These are phyloP conservation scores for Penicillium sp. DNA, from an alignment of 2,329 filamentous ascomycete genomes.

Conservation along the genomic window DNA sequence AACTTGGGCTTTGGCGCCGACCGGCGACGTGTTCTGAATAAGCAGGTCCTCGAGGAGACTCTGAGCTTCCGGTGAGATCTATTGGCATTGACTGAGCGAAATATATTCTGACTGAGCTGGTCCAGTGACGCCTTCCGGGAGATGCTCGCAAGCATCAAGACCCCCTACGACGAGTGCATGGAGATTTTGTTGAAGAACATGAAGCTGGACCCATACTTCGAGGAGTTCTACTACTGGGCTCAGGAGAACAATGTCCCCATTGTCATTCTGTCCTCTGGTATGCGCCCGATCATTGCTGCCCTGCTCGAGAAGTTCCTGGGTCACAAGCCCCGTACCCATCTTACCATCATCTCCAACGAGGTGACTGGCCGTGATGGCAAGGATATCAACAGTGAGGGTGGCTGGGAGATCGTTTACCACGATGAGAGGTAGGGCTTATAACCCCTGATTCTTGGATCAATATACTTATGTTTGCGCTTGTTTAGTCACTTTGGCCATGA, in stretches of 20 bases:
- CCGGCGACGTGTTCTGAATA: slow-evolving; percentile 70
- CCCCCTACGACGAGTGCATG: slow-evolving; percentile 80
- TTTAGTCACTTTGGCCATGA: slow-evolving; percentile 85
- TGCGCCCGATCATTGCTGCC: slow-evolving; percentile 86
- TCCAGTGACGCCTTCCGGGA: slow-evolving; percentile 74
- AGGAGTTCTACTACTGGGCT: slow-evolving; percentile 82
- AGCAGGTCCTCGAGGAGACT: slow-evolving; percentile 69
- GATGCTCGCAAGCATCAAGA: slow-evolving; percentile 86
- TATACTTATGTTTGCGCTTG: neutral
- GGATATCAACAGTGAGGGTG: slow-evolving; percentile 73
- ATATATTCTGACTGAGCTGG: slow-evolving; percentile 4
- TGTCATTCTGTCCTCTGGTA: slow-evolving; percentile 87
- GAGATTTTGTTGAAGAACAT: slow-evolving; percentile 76
- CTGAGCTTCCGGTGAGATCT: slow-evolving; percentile 65
- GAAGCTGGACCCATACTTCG: slow-evolving; percentile 83
- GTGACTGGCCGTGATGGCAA: slow-evolving; percentile 67
- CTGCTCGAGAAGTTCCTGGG: slow-evolving; percentile 79
- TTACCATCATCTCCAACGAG: slow-evolving; percentile 89
- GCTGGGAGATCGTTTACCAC: slow-evolving; percentile 86
- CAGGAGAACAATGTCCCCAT: slow-evolving; percentile 81
- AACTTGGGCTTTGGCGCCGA: slow-evolving; percentile 79
- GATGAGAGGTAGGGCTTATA: slow-evolving; percentile 66
- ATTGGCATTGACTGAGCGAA: neutral
- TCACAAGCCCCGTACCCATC: slow-evolving; percentile 65
- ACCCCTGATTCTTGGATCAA: neutral